phyloP scores from a whole-genome alignment of 345 rosid species.

The Mercurialis annua region DNA sequence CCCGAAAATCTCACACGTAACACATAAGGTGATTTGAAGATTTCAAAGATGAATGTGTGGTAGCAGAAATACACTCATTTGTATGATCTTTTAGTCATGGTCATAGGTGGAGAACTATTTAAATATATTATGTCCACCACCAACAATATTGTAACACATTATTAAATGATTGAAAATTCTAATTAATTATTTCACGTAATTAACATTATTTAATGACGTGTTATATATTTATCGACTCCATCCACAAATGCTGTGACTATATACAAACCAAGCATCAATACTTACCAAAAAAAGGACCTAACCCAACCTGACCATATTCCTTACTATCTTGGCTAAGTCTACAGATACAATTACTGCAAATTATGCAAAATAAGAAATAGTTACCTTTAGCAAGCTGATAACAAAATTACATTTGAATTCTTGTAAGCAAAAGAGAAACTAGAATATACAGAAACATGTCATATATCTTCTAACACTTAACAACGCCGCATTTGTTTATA shows the following conservation, averaged over 20 bases:
- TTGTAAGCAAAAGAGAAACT: background rate
- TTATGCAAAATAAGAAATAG: background rate
- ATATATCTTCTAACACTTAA: background rate
- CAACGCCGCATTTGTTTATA: background rate
- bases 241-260: no score
- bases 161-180: no score
- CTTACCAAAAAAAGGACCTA: no score
- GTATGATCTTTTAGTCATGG: background rate
- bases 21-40: background rate
- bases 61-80: background rate
- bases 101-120: background rate
- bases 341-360: background rate
- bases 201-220: no score
- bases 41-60: background rate
- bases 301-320: no score
- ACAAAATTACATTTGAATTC: background rate
- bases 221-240: no score
- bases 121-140: no score
- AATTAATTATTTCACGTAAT: no score
- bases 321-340: background rate
- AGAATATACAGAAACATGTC: background rate
- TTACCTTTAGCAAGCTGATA: background rate
- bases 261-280: background rate
- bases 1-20: background rate
- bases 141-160: no score